Percentiles rank a stretch among this genome's conserved stretches.
These are phyloP conservation scores for Neonectria neomacrospora DNA, from an alignment of 2,329 filamentous ascomycete species.

Conservation along the genomic window DNA sequence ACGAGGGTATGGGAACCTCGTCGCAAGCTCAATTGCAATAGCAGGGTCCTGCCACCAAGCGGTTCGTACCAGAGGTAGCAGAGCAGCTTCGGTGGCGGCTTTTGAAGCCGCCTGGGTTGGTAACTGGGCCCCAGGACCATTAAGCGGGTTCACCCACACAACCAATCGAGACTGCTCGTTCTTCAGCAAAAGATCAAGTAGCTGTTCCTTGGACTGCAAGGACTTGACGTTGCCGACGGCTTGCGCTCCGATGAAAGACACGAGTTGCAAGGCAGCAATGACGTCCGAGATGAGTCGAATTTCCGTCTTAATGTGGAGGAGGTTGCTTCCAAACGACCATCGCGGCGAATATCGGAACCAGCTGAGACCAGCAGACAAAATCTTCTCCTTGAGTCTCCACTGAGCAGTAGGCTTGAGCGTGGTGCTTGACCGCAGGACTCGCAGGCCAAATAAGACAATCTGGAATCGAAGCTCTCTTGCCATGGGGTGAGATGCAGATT, in stretches of 20 bases:
- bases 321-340: slow-evolving; percentile 97
- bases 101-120: slow-evolving; percentile 56
- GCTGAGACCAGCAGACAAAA: slow-evolving; percentile 83
- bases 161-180: slow-evolving; percentile 85
- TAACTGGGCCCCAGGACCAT: slow-evolving; percentile 59
- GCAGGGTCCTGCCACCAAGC: slow-evolving; percentile 90
- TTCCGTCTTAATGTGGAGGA: slow-evolving; percentile 93
- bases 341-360: slow-evolving; percentile 89
- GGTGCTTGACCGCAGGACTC: slow-evolving; percentile 78
- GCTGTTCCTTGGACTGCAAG: slow-evolving; percentile 80
- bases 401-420: slow-evolving; percentile 71
- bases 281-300: slow-evolving; percentile 84
- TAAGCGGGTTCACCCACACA: slow-evolving; percentile 90
- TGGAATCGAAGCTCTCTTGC: slow-evolving; percentile 93
- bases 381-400: slow-evolving; percentile 88
- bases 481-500: slow-evolving; percentile 81
- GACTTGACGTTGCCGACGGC: slow-evolving; percentile 68
- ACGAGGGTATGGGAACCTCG: slow-evolving; percentile 80
- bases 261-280: slow-evolving; percentile 70
- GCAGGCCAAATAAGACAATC: slow-evolving; percentile 83
- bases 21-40: slow-evolving; percentile 85
- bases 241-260: slow-evolving; percentile 68
- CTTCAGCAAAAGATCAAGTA: slow-evolving; percentile 83
- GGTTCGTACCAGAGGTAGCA: slow-evolving; percentile 75
- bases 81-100: slow-evolving; percentile 54